Conservation (phyloP, 1,284 basidiomycete species). For the Moesziomyces sp. region DNA sequence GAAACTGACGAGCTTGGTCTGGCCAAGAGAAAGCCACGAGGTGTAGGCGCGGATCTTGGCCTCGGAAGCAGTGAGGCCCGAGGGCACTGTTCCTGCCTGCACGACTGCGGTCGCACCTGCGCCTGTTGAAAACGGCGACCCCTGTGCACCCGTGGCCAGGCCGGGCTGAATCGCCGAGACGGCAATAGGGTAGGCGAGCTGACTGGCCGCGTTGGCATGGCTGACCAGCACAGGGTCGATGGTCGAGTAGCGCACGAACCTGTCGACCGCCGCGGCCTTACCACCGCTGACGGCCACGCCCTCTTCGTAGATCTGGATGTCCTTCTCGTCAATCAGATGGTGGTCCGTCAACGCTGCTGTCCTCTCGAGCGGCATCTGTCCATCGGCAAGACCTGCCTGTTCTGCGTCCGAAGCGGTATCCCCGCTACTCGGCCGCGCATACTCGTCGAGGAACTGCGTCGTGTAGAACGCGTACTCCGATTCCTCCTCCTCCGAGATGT, state of each 20-base stretch:
- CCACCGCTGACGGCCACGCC: slow-evolving; percentile 34
- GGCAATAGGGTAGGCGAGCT: slow-evolving; percentile 6
- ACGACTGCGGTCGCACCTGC: background rate
- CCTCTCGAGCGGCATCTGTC: background rate
- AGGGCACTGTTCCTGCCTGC: background rate
- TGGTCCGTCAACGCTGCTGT: slow-evolving; percentile 24
- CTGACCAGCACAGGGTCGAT: slow-evolving; percentile 37
- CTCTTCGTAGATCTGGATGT: slow-evolving; percentile 53
- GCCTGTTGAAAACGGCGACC: background rate
- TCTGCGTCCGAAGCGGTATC: slow-evolving; percentile 5
- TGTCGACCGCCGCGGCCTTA: slow-evolving; percentile 16
- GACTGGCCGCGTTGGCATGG: slow-evolving; percentile 31
- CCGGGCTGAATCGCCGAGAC: slow-evolving; percentile 3
- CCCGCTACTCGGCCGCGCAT: slow-evolving; percentile 17
- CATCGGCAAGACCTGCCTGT: background rate
- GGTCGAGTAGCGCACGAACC: slow-evolving; percentile 19
- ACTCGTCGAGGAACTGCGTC: slow-evolving; percentile 41
- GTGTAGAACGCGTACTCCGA: slow-evolving; percentile 49
- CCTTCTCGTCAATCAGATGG: slow-evolving; percentile 47
- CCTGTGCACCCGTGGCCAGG: slow-evolving; percentile 2
- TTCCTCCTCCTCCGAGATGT: slow-evolving; percentile 42
- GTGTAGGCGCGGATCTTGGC: slow-evolving; percentile 47
- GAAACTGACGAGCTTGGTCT: slow-evolving; percentile 42
- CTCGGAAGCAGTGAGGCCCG: slow-evolving; percentile 27
- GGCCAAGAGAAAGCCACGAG: slow-evolving; percentile 47